Evolutionary conservation across 495 filamentous ascomycete species (phyloP), one percentile per base, ranked within the genome.

Genomic region (Talaromyces trachyspermus): DNA sequence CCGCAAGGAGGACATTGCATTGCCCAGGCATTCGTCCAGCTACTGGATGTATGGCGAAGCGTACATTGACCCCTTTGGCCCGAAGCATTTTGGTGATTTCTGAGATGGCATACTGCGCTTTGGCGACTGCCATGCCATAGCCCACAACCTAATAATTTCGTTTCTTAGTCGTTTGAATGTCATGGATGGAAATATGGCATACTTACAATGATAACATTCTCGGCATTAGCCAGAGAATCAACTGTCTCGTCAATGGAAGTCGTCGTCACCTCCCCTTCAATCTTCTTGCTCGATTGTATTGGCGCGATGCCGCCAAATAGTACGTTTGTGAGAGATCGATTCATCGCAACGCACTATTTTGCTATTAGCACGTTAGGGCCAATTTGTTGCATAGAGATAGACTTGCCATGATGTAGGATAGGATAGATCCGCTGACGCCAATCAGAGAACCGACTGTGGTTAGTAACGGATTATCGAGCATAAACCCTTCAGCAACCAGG

Each of bases 81-180:
- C 84, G 80, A 9, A 89, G 68, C 68, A 81, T 77, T n/a, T 68
- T 54, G 8, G 81, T 83, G 43, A 91, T 88, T 51, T 88, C 85
- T 8, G 82, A 80, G 32, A 89, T 87, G 19, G 85, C 84, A 54
- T 91, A 89, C 60, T 91, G 86, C 5, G 86, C 85, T 68, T 89
- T 89, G 11, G 86, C 86, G 3, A 91, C 86, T 0, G 86, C 86
- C 86, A 91, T 91, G 30, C 86, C 86, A 44, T 91, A 91, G 1
- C 86, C 86, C 10, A 89, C 85, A 3, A 88, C 48, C 60, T 63
- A 48, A n/a, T n/a, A n/a, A n/a, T n/a, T n/a, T n/a, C n/a, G n/a
- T n/a, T n/a, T n/a, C n/a, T n/a, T n/a, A n/a, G n/a, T n/a, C n/a
- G n/a, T n/a, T n/a, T n/a, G n/a, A n/a, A n/a, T n/a, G n/a, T n/a